A percentile compares a stretch with the other conserved stretches of the same genome.
Conservation (phyloP, 805 yeast species). For the Kregervanrija delftensis region DNA sequence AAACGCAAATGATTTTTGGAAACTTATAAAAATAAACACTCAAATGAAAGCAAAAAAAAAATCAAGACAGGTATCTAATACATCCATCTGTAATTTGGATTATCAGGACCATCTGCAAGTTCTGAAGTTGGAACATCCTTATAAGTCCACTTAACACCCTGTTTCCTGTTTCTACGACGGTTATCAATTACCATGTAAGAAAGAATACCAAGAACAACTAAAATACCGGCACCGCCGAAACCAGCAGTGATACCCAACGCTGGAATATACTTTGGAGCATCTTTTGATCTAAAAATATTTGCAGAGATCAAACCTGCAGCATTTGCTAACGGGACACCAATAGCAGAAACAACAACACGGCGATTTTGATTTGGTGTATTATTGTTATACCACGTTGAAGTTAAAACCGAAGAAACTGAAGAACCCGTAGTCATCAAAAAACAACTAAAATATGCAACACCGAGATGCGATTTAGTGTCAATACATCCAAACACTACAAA, state of each 20-base stretch:
- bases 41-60: not conserved
- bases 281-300: slow-evolving; percentile 42
- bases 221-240: slow-evolving; percentile 37
- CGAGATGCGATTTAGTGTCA: slow-evolving; percentile 30
- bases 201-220: slow-evolving; percentile 18
- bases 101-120: slow-evolving; percentile 38
- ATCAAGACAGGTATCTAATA: slow-evolving; percentile 12
- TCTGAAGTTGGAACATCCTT: slow-evolving; percentile 36
- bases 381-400: slow-evolving; percentile 46
- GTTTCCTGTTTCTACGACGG: slow-evolving; percentile 31
- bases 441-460: slow-evolving; percentile 17
- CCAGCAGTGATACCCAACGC: slow-evolving; percentile 45
- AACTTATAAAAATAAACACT: not conserved
- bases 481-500: slow-evolving; percentile 40
- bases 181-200: slow-evolving; percentile 37
- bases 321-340: slow-evolving; percentile 50
- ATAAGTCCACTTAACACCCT: slow-evolving; percentile 33
- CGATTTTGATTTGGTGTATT: slow-evolving; percentile 40
- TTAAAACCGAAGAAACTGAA: slow-evolving; percentile 41
- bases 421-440: slow-evolving; percentile 41
- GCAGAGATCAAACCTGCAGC: slow-evolving; percentile 51
- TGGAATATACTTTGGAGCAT: slow-evolving; percentile 45
- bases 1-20: too few species aligned
- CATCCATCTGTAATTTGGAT: slow-evolving; percentile 44
- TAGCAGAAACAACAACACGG: slow-evolving; percentile 40